Conservation (phyloP, 208 protist genomes). For the Leishmania amazonensis region DNA sequence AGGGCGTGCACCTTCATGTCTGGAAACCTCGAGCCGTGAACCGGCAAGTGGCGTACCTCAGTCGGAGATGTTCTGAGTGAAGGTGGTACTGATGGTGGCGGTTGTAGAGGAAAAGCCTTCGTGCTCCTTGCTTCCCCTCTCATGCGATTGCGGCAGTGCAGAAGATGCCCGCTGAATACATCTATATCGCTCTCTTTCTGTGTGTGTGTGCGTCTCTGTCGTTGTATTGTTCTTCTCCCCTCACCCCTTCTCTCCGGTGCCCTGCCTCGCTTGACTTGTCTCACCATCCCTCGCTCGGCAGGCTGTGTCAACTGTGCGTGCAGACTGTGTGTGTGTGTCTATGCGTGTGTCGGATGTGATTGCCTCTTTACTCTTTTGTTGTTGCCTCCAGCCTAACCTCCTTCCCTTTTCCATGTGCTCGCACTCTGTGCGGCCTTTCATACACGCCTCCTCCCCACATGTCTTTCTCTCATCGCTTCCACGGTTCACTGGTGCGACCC, state of each 20-base stretch:
- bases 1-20: not conserved
- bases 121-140: not conserved
- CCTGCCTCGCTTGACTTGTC: not conserved
- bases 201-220: not conserved
- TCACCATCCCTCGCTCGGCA: not conserved
- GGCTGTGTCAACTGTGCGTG: not conserved
- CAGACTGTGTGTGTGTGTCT: not conserved
- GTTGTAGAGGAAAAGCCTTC: not conserved
- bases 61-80: not conserved
- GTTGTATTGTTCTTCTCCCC: too few species aligned
- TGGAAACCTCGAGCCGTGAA: not conserved
- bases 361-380: too few species aligned
- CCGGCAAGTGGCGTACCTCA: not conserved
- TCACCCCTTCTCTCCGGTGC: not conserved
- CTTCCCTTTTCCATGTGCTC: too few species aligned
- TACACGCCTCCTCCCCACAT: too few species aligned
- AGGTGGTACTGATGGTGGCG: not conserved
- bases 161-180: not conserved
- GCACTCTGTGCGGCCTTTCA: not conserved
- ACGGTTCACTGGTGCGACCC: not conserved
- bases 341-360: not conserved
- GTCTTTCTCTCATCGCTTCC: not conserved
- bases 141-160: not conserved
- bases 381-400: too few species aligned
- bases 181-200: not conserved